A percentile compares a stretch with the other conserved stretches of the same genome.
phyloP scores from a whole-genome alignment of 2,329 filamentous ascomycete genomes.

The Biscogniauxia marginata region DNA sequence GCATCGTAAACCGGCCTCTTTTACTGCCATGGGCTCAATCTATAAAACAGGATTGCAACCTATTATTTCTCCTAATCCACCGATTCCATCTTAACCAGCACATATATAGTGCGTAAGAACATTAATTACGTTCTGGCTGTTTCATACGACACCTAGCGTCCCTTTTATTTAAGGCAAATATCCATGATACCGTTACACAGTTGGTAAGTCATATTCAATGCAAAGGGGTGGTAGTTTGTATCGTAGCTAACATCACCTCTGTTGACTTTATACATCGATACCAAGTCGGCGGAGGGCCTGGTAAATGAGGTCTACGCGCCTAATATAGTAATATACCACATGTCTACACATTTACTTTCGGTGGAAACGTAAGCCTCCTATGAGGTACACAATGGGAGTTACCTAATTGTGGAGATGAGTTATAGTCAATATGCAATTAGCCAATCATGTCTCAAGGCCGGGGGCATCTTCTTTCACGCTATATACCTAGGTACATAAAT shows the following conservation, averaged over 20 bases:
- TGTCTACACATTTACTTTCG: conserved; percentile 32
- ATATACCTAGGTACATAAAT: no score
- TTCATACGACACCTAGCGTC: conserved; percentile 27
- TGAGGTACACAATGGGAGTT: no score
- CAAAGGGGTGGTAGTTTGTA: no score
- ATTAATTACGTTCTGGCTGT: conserved; percentile 23
- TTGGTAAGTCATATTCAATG: conserved; percentile 25
- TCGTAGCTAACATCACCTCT: background rate
- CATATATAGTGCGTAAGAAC: background rate
- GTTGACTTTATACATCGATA: conserved; percentile 30
- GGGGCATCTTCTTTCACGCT: no score
- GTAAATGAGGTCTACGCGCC: conserved; percentile 28
- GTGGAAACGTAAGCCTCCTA: no score
- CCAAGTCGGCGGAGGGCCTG: conserved; percentile 17
- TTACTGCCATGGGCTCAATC: no score
- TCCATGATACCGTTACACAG: conserved; percentile 30
- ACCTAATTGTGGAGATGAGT: no score
- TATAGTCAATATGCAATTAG: no score
- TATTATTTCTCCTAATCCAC: background rate
- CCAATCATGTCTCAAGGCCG: no score
- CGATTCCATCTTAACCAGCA: background rate
- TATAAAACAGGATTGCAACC: no score
- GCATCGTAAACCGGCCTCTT: no score
- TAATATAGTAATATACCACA: conserved; percentile 30
- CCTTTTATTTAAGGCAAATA: conserved; percentile 34